Base-by-base conservation (phyloP, 208 protist genomes). In the Leishmania tarentolae region DNA sequence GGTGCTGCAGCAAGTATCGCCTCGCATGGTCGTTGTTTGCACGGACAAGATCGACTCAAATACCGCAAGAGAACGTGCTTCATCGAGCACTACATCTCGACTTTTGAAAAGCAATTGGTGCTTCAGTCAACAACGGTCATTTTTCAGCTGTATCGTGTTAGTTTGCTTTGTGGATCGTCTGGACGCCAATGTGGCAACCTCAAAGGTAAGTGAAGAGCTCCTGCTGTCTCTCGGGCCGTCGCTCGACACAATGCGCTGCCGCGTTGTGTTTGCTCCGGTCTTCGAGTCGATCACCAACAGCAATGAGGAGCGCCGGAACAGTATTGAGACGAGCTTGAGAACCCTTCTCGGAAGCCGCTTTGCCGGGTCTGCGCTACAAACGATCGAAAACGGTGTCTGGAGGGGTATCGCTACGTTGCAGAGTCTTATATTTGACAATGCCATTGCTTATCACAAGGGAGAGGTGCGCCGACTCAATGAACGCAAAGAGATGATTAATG, bases 101-200 rank as follows among this genome's bases (percentile, higher is more conserved):
- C 74, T 88, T 24, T 50, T 86, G 53, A 77, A 72, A n/a, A 86
- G 79, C 50, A 40, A 82, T 47, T 86, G 81, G 86, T 88, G 82
- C 24, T 6, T 77, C 35, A 83, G 84, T 47, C 86, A 83, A n/a
- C 79, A 82, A 71, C 63, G 47, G 9, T 63, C 77, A 37, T 75
- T 85, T 7, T 86, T 84, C 35, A 82, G 78, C 69, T 88, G 85
- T 37, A 80, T 81, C 19, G 47, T 88, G 28, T 53, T 88, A 9
- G 56, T 77, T 8, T 81, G 82, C 65, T 74, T 42, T 42, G n/a
- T 84, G 46, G 85, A 88, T 68, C 75, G 35, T 13, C 57, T 81
- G 24, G 59, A 3, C 40, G 59, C 57, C 19, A 66, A 66, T 9
- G 52, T 37, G 8, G 56, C 63, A 19, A 61, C 73, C 17, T 31